phyloP scores from a whole-genome alignment of 2,329 filamentous ascomycete genomes.

The Pseudogymnoascus sp. region DNA sequence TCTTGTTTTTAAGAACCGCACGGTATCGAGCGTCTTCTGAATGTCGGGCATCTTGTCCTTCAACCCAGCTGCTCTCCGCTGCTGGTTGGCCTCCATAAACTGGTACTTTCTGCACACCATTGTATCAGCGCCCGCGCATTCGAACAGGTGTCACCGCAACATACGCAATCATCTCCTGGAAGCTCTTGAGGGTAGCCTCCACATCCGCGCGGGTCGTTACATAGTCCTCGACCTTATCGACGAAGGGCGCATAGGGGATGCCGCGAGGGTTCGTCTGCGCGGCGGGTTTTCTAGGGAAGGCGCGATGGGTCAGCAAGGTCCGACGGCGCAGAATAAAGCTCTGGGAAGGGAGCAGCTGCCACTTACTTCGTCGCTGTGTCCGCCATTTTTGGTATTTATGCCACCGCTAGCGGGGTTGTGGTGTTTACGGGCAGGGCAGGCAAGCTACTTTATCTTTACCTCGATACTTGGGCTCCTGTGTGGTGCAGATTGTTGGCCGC shows the following conservation, averaged over 20 bases:
- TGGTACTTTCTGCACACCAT: conserved; percentile 76
- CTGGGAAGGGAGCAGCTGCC: background rate
- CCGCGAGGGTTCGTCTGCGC: conserved; percentile 68
- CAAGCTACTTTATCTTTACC: background rate
- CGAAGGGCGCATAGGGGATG: conserved; percentile 76
- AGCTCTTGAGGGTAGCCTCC: conserved; percentile 70
- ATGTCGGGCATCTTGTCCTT: conserved; percentile 97
- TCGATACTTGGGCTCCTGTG: background rate
- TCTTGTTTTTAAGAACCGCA: conserved; percentile 71
- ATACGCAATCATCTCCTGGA: conserved; percentile 91
- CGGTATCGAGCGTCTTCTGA: conserved; percentile 87
- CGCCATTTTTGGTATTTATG: conserved; percentile 20
- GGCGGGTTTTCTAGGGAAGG: conserved; percentile 37
- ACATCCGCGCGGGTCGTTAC: conserved; percentile 71
- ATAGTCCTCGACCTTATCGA: conserved; percentile 85
- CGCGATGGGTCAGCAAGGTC: conserved; percentile 12
- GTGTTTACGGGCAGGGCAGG: background rate
- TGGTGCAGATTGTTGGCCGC: background rate
- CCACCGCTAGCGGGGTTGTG: background rate
- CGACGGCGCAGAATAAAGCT: background rate
- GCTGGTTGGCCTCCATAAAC: conserved; percentile 95
- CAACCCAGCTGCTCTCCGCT: conserved; percentile 70
- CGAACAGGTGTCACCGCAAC: conserved; percentile 18
- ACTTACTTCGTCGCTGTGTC: conserved; percentile 24
- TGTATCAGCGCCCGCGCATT: conserved; percentile 5